phyloP scores from a whole-genome alignment of 495 filamentous ascomycete species.

The Penicillium macrosclerotiorum region DNA sequence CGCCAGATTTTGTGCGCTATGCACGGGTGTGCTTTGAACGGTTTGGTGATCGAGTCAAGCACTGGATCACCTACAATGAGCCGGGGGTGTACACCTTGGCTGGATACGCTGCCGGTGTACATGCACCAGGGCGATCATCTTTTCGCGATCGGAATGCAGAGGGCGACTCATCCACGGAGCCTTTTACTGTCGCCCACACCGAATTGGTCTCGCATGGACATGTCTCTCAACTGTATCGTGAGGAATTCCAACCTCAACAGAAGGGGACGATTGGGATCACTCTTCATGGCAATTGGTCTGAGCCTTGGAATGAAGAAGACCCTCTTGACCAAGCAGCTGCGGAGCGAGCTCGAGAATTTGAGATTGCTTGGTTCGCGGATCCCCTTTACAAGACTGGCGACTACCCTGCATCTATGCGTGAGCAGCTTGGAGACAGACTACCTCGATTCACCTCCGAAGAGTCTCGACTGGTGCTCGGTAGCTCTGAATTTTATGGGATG shows the following conservation, averaged over 20 bases:
- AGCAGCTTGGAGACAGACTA: slow-evolving; percentile 47
- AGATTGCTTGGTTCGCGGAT: slow-evolving; percentile 50
- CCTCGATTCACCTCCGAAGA: slow-evolving; percentile 44
- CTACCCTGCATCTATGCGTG: slow-evolving; percentile 48
- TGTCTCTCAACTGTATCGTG: slow-evolving; percentile 38
- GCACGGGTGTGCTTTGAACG: slow-evolving; percentile 45
- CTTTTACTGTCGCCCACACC: slow-evolving; percentile 44
- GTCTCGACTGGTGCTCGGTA: slow-evolving; percentile 39
- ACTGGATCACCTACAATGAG: slow-evolving; percentile 55
- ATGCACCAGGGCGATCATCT: slow-evolving; percentile 44
- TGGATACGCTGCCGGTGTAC: slow-evolving; percentile 49
- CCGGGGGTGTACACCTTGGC: slow-evolving; percentile 43
- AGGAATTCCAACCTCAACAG: slow-evolving; percentile 41
- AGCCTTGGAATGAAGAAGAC: slow-evolving; percentile 46
- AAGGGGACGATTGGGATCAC: slow-evolving; percentile 47
- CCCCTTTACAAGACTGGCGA: slow-evolving; percentile 47
- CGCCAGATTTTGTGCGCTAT: slow-evolving; percentile 45
- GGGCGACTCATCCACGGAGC: slow-evolving; percentile 48
- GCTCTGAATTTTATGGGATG: slow-evolving; percentile 53
- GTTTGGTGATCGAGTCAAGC: slow-evolving; percentile 44
- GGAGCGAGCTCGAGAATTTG: slow-evolving; percentile 46
- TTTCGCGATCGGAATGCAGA: slow-evolving; percentile 42
- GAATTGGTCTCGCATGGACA: slow-evolving; percentile 43
- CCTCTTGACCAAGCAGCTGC: slow-evolving; percentile 41
- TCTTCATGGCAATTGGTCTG: slow-evolving; percentile 49